A percentile compares a stretch with the other conserved stretches of the same genome.
Evolutionary conservation across 495 filamentous ascomycete species (phyloP).

Genomic region (Talaromyces wortmannii): DNA sequence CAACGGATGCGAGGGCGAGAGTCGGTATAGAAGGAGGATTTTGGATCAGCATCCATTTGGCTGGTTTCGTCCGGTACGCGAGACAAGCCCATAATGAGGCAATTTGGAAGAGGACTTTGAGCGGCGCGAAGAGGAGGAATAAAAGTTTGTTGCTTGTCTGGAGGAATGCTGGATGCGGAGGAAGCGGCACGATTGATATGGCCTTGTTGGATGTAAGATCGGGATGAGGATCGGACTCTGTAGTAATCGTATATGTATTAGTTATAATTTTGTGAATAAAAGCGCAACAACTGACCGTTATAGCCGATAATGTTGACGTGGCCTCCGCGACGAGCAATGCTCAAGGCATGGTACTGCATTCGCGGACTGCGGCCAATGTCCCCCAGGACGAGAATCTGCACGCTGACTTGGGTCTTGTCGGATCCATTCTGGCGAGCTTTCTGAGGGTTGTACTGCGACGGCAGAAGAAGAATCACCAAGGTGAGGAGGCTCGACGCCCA

Average conservation of each 20-base stretch:
- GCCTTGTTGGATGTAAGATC: slow-evolving; percentile 57
- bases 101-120: slow-evolving; percentile 83
- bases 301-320: slow-evolving; percentile 86
- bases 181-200: slow-evolving; percentile 62
- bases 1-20: slow-evolving; percentile 62
- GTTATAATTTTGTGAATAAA: slow-evolving; percentile 4
- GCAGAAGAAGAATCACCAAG: slow-evolving; percentile 41
- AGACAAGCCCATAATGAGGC: slow-evolving; percentile 61
- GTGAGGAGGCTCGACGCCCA: slow-evolving; percentile 42
- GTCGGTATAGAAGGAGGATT: slow-evolving; percentile 96
- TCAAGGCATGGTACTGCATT: slow-evolving; percentile 98
- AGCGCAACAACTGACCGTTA: slow-evolving; percentile 46
- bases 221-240: slow-evolving; percentile 67
- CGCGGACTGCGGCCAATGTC: slow-evolving; percentile 94
- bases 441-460: slow-evolving; percentile 38
- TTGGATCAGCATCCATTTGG: slow-evolving; percentile 81
- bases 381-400: slow-evolving; percentile 91
- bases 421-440: slow-evolving; percentile 8
- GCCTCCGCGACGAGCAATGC: slow-evolving; percentile 77
- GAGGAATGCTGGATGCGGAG: slow-evolving; percentile 52
- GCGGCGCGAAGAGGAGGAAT: slow-evolving; percentile 72
- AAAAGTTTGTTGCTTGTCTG: slow-evolving; percentile 64
- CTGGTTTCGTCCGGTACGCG: slow-evolving; percentile 62
- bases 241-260: slow-evolving; percentile 6
- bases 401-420: slow-evolving; percentile 33